phyloP scores from a whole-genome alignment of 1,284 basidiomycete genomes.

The Ustilago sp. region DNA sequence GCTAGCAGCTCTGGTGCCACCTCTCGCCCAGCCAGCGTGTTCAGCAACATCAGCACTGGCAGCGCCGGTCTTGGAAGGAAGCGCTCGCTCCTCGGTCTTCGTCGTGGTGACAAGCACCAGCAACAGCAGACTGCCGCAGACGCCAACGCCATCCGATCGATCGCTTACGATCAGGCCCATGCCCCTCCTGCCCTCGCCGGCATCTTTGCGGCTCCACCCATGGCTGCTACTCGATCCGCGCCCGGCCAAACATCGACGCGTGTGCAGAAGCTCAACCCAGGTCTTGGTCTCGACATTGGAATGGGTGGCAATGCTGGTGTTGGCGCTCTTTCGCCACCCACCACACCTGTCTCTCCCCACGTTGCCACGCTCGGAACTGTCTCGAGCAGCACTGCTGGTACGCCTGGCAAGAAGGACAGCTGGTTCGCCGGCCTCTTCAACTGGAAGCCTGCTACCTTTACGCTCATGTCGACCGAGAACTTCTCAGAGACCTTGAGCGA shows the following conservation, averaged over 20 bases:
- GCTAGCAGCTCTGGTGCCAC: slow-evolving; percentile 28
- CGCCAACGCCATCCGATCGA: slow-evolving; percentile 40
- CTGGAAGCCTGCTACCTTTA: slow-evolving; percentile 79
- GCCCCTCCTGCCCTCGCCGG: slow-evolving; percentile 32
- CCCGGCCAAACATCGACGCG: slow-evolving; percentile 27
- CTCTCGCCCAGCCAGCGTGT: slow-evolving; percentile 52
- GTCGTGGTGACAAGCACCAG: slow-evolving; percentile 37
- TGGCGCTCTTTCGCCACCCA: slow-evolving; percentile 29
- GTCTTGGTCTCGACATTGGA: slow-evolving; percentile 57
- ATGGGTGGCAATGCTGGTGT: slow-evolving; percentile 2
- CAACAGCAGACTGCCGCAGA: slow-evolving; percentile 24
- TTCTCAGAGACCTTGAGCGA: slow-evolving; percentile 77
- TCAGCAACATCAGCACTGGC: slow-evolving; percentile 51
- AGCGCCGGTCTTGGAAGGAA: slow-evolving; percentile 42
- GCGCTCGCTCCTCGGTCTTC: slow-evolving; percentile 44
- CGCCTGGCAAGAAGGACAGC: slow-evolving; percentile 74
- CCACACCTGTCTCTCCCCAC: slow-evolving; percentile 27
- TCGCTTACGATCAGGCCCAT: slow-evolving; percentile 48
- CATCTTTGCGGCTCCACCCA: slow-evolving; percentile 26
- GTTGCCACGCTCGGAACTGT: slow-evolving; percentile 21
- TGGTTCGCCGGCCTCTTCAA: slow-evolving; percentile 93
- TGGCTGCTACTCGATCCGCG: slow-evolving; percentile 13
- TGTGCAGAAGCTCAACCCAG: slow-evolving; percentile 57
- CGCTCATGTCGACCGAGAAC: slow-evolving; percentile 71
- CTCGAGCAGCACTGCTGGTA: slow-evolving; percentile 8